Base-by-base conservation (phyloP, 225 moss, liverwort and hornwort genomes). In the Pseudoscleropodium purum region DNA sequence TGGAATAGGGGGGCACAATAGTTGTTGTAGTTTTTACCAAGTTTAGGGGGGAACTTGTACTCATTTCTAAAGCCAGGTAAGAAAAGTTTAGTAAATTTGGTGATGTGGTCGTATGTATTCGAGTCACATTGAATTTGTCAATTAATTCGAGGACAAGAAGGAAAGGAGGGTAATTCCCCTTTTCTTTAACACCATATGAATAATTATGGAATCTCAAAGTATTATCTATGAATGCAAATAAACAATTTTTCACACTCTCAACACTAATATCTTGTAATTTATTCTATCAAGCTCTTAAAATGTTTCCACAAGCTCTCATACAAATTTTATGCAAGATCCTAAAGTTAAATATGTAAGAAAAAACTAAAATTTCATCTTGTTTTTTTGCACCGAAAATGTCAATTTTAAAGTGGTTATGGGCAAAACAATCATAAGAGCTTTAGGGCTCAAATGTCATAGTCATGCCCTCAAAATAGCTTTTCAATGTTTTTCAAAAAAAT, bases 41-140 rank as follows among this genome's bases (percentile, higher is more conserved):
- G 21, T 37, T 37, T 12, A 51, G 23, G 6, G 23, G 6, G 0
- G 11, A 23, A n/a, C 23, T n/a, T n/a, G 4, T n/a, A n/a, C 6
- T 21, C 0, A 4, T n/a, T 0, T 7, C n/a, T 7, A 69, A 23
- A 12, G n/a, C 7, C 18, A 1, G 0, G 34, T 18, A 66, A 66
- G 6, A 66, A n/a, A 12, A 23, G n/a, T 21, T 36, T 8, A 8
- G 9, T 66, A 8, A 37, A 67, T 37, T 37, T 20, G 6, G 68
- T 68, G 11, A 37, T 21, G 68, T 68, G 36, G 2, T 66, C 34
- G 31, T 66, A 18, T 66, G 15, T 34, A 34, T 36, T 68, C 37
- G 37, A 68, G 21, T 19, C 68, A 37, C 6, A 68, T 0, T 36
- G 1, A 68, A 68, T 6, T 68, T 68, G 6, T 37, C 11, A 20